Conservation (phyloP, 108 stramenopile species). For the Cylindrotheca fusiformis region DNA sequence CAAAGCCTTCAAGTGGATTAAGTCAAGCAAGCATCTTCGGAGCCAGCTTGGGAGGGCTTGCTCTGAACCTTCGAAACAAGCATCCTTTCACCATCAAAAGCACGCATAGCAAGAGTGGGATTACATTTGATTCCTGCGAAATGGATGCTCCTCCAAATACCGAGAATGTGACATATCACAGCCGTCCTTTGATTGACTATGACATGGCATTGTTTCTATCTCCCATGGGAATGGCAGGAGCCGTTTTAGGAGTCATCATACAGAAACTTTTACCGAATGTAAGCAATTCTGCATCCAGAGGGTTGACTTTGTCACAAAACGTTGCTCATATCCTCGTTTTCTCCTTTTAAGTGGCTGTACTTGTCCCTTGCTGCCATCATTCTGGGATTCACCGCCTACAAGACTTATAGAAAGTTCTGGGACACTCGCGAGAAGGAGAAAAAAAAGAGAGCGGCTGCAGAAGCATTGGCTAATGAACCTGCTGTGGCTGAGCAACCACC, state of each 20-base stretch:
- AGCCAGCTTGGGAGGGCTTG: conserved; percentile 54
- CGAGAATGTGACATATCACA: conserved; percentile 43
- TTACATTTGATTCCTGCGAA: neutral
- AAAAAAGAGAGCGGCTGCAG: conserved; percentile 2
- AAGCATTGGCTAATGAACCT: neutral
- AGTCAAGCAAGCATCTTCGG: conserved; percentile 71
- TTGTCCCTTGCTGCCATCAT: conserved; percentile 45
- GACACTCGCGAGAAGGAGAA: conserved; percentile 38
- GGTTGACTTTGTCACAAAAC: neutral
- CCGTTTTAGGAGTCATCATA: conserved; percentile 60
- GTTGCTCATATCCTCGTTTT: neutral
- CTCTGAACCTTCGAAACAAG: conserved; percentile 46
- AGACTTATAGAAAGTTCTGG: conserved; percentile 53
- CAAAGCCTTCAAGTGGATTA: conserved; percentile 56
- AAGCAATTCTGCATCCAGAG: neutral
- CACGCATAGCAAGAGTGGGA: conserved; percentile 15
- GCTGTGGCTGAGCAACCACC: neutral
- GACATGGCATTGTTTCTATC: conserved; percentile 66
- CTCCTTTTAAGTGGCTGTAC: conserved; percentile 40
- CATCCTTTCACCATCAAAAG: conserved; percentile 45
- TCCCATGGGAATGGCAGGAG: conserved; percentile 76
- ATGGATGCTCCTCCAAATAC: conserved; percentile 28
- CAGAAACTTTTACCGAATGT: conserved; percentile 54
- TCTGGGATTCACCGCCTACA: conserved; percentile 52
- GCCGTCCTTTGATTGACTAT: conserved; percentile 69